Conservation (phyloP, 2,329 filamentous ascomycete species). For the Ciborinia camelliae region DNA sequence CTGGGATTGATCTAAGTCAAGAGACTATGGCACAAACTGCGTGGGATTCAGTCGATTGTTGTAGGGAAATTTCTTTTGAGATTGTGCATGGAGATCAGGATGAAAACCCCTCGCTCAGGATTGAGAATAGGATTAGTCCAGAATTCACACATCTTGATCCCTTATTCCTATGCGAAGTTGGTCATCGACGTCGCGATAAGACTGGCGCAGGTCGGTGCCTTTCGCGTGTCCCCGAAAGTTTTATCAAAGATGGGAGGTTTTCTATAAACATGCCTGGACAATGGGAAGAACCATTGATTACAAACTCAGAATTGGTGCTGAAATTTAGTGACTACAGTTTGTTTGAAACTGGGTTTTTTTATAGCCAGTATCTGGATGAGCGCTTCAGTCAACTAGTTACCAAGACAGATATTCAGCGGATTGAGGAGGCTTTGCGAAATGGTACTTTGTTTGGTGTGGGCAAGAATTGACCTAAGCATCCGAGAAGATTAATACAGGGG, state of each 20-base stretch:
- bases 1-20: neutral
- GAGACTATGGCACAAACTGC: too few relatives aligned
- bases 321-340: too few relatives aligned
- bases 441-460: neutral
- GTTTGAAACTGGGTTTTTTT: too few relatives aligned
- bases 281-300: conserved; percentile 3
- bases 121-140: neutral
- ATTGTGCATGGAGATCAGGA: neutral
- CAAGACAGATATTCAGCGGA: neutral
- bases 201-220: conserved; percentile 3
- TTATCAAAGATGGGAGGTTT: conserved; percentile 4
- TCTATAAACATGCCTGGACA: conserved; percentile 12
- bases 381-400: too few relatives aligned
- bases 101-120: neutral
- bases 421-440: neutral
- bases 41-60: neutral
- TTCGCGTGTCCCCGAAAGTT: neutral
- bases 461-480: neutral
- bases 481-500: too few relatives aligned
- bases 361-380: too few relatives aligned
- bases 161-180: conserved; percentile 8
- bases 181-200: accelerated
- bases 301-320: neutral
- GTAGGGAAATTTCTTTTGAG: neutral
- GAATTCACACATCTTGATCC: conserved; percentile 18